phyloP scores from a whole-genome alignment of 106 monocot genomes.

The Phalaenopsis equestris region DNA sequence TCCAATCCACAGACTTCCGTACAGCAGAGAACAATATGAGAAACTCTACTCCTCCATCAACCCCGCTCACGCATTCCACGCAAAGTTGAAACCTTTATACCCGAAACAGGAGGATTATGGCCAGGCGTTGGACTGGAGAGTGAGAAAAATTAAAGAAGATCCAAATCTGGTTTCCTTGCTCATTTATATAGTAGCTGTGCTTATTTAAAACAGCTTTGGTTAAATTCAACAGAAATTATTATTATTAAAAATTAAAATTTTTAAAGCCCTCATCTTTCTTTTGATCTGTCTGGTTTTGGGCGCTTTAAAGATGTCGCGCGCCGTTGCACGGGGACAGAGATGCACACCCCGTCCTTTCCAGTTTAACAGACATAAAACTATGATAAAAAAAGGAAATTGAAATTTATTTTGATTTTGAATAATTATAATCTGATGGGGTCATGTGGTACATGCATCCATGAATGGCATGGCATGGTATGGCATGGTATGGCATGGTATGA shows the following conservation, averaged over 20 bases:
- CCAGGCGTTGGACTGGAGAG: background rate
- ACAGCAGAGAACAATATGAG: background rate
- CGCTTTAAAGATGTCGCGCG: conserved; percentile 10
- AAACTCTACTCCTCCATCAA: background rate
- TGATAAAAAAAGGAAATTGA: conserved; percentile 2
- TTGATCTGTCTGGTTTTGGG: conserved; percentile 1
- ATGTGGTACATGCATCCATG: background rate
- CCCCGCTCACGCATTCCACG: background rate
- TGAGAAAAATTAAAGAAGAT: background rate
- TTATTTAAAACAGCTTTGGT: background rate
- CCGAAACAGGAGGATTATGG: background rate
- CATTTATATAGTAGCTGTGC: conserved; percentile 3
- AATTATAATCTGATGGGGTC: background rate
- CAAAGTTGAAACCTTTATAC: background rate
- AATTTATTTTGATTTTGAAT: background rate
- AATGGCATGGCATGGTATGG: background rate
- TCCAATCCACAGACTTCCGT: background rate
- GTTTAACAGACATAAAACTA: background rate
- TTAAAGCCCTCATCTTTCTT: background rate
- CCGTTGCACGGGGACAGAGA: conserved; percentile 5
- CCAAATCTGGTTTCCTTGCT: background rate
- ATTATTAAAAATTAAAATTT: background rate
- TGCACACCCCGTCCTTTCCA: background rate
- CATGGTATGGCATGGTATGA: background rate
- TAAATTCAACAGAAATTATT: background rate